Evolutionary conservation across 2,329 filamentous ascomycete species (phyloP), one percentile per base, ranked within the genome.

Genomic region (Teratosphaeriaceae sp.): DNA sequence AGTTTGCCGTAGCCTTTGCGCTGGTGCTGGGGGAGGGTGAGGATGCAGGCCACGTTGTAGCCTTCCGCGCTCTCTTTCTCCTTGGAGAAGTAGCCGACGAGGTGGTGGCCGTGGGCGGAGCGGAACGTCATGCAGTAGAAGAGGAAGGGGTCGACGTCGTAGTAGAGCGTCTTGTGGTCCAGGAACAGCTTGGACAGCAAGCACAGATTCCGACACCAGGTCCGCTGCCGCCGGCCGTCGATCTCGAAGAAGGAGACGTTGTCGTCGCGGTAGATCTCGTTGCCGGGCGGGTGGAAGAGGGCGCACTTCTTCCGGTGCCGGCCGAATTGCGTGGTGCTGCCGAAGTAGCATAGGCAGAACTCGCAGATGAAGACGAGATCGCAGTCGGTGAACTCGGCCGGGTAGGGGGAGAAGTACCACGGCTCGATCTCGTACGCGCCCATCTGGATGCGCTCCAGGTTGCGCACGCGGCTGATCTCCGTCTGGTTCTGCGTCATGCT

Each of bases 1-100:
- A 98, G 74, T 46, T 88, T 83, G 19, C 94, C 92, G 57, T 92
- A 96, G 0, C 92, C 92, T 60, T 94, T 92, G 19, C 92, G 80
- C 65, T 98, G 92, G 56, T 94, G 97, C 62, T 98, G 94, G 0
- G 92, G 92, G 3, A 98, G 73, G 0, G 92, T 98, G 46, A 98
- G 73, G 62, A 98, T 98, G 76, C 94, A 98, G 3, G 92, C 94
- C 23, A 98, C 84, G 61, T 98, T 98, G 75, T 97, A 98, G 22
- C 86, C 88, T 57, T 98, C 94, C 0, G 88, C 88, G 29, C 85
- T 90, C 65, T 98, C 92, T 56, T 98, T 98, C 65, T 98, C 92
- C 63, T 98, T 98, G 43, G 86, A 94, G 65, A 98, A 98, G 62
- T 96, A 98, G n/a, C 92, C 92, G n/a, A 98, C 86, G 38, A 98